phyloP scores from a whole-genome alignment of 2,329 filamentous ascomycete genomes.

The Alternaria metachromatica region DNA sequence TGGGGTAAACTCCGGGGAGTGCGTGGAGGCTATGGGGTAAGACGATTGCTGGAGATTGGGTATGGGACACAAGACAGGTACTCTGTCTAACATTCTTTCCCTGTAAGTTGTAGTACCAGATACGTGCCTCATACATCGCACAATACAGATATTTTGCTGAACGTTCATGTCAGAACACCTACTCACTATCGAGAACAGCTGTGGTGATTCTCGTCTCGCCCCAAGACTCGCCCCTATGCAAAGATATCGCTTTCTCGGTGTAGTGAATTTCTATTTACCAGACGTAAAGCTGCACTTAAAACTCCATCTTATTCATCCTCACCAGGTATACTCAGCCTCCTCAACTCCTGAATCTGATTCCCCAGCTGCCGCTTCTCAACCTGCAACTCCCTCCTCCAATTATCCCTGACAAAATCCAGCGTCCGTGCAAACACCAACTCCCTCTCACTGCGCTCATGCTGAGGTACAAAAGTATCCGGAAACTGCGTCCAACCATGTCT shows the following conservation, averaged over 20 bases:
- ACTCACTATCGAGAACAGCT: no score
- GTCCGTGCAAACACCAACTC: constrained; percentile 45
- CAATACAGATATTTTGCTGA: no score
- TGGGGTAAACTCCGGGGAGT: neutral
- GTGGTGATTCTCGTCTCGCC: no score
- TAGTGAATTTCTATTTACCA: no score
- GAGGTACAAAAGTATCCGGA: constrained; percentile 46
- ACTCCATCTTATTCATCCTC: neutral
- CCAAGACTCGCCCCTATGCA: no score
- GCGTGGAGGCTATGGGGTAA: neutral
- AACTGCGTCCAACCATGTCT: constrained; percentile 55
- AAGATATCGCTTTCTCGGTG: no score
- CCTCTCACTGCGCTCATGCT: constrained; percentile 48
- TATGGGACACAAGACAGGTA: neutral
- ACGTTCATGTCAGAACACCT: no score
- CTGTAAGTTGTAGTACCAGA: no score
- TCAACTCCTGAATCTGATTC: constrained; percentile 23
- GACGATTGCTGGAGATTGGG: no score
- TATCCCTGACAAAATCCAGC: constrained; percentile 47
- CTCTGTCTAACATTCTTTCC: neutral
- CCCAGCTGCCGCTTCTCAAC: constrained; percentile 15
- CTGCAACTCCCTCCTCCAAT: constrained; percentile 40
- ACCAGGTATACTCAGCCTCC: constrained; percentile 27
- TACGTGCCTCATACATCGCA: no score
- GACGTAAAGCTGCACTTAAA: no score